Evolutionary conservation across 371 early-diverging fungal genomes (phyloP), one percentile per base, ranked within the genome.

Genomic region (Mucor plumbeus): DNA sequence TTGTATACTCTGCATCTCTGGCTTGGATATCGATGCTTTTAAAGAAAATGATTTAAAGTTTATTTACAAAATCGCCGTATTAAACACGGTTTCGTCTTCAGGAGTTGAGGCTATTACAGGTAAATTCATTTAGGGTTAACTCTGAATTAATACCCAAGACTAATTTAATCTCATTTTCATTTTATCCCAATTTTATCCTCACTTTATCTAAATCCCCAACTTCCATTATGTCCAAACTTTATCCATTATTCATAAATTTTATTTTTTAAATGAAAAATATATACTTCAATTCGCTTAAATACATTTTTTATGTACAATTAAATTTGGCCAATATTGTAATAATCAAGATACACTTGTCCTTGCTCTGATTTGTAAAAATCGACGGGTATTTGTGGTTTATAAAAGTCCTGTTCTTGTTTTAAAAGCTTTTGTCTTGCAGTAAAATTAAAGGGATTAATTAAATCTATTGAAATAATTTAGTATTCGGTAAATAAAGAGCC

Each of bases 321-420:
- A 21, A 31, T 26, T 21, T 14, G 31, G 26, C 53, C 53, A 5
- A 21, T 53, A 13, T n/a, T 56, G 9, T 35, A 56, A 10, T 56
- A 64, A 17, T 43, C 61, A 17, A 43, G 34, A 34, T 61, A 61
- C 15, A 15, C 5, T 47, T 41, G 41, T 34, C 44, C 41, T 43
- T 44, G 47, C 33, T 47, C n/a, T n/a, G 44, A 56, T 10, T 56
- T 2, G 44, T 43, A 44, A 13, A 43, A 59, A 31, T 41, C 43
- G 8, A 31, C 4, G 21, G 41, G 39, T 44, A 31, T 26, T 15
- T 31, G 40, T 61, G 26, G 31, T 34, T 61, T 43, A 35, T 26
- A 14, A 43, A 31, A 61, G 3, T 44, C 35, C 13, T 43, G 34
- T 17, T 34, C 11, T 17, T 44, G 31, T 1, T 17, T 6, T 34